Evolutionary conservation across 495 filamentous ascomycete genomes (phyloP), one percentile per base, ranked within the genome.

Genomic region (Aspergillus ellipticus): DNA sequence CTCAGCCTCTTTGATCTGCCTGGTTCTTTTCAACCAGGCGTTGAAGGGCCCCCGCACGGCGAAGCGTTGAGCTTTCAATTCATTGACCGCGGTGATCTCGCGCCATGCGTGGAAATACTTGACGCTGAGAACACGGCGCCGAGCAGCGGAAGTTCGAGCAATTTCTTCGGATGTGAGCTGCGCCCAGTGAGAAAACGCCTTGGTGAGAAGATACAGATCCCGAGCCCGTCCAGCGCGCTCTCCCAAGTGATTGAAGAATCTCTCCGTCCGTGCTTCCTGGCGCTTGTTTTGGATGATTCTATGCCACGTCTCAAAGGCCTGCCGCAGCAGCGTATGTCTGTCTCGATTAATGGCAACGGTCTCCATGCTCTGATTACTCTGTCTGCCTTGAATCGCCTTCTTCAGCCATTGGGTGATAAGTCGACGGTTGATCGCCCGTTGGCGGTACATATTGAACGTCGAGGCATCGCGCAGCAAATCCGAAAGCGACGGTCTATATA

Each of bases 41-140:
- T 67, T 63, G 53, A 88, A 79, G 29, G 84, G 85, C 47, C 79
- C 82, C 39, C 74, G 75, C 6, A 85, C 56, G 10, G 78, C 73
- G 53, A 86, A 87, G 9, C 82, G 75, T 39, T 83, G 81, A 2
- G 85, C 82, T 66, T 89, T 90, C 28, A 83, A 62, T 53, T 86
- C 76, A 60, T 90, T 88, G 42, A 88, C 82, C 6, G 77, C 78
- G 10, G 89, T 91, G 45, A 90, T 85, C 42, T 84, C 83, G 31
- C 83, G 79, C 89, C 89, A 94, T 3, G 84, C 85, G 59, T 85
- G 84, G 66, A 92, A 94, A 61, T 86, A 90, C 53, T 85, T 85
- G 53, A 83, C 79, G 57, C 84, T 74, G 11, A 92, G 70, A 21
- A 92, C 80, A 66, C 89, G 88, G 56, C 80, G 71, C 53, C 86